Base-by-base conservation (phyloP, 169 alveolate species). In the Hepatocystis sp. region DNA sequence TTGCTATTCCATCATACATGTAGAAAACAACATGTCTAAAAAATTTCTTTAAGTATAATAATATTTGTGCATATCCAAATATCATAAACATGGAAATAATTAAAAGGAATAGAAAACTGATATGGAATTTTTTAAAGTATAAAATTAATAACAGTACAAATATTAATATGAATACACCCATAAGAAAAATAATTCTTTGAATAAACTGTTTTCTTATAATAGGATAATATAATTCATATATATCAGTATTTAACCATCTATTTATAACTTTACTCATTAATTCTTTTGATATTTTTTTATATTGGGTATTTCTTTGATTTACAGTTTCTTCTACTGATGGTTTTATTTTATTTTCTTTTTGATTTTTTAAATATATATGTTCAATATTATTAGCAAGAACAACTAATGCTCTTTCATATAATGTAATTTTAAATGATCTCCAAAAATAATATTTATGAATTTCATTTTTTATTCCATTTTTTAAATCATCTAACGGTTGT, bases 251-350 rank as follows among this genome's bases (percentile, higher is more conserved):
- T 28, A 81, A 61, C 89, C 89, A 81, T 36, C 89, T 47, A 52
- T 81, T 81, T 21, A 81, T 81, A 23, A 81, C 89, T 81, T 81
- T 81, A 63, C 89, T 81, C 89, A 81, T 81, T 81, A 81, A 63
- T 23, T 81, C 89, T 63, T 81, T 81, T 40, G 89, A 81, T 10
- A 81, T 81, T 36, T 40, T 60, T 46, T 53, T 53, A 47, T 60
- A 63, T n/a, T 81, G 66, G 34, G 60, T 61, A 52, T 63, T 81
- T 32, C 47, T 81, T 19, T 23, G 34, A 27, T 25, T 63, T 11
- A 55, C 46, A 2, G 60, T 81, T 34, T 81, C 89, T 17, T 81
- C 84, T 23, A 63, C 21, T 1, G 81, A 47, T 3, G 89, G 0
- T 30, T 63, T 81, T 46, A 81, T 63, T 36, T 81, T 81, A 53